Evolutionary conservation across 2,329 filamentous ascomycete species (phyloP).

Genomic region (Ascochyta rabiei): DNA sequence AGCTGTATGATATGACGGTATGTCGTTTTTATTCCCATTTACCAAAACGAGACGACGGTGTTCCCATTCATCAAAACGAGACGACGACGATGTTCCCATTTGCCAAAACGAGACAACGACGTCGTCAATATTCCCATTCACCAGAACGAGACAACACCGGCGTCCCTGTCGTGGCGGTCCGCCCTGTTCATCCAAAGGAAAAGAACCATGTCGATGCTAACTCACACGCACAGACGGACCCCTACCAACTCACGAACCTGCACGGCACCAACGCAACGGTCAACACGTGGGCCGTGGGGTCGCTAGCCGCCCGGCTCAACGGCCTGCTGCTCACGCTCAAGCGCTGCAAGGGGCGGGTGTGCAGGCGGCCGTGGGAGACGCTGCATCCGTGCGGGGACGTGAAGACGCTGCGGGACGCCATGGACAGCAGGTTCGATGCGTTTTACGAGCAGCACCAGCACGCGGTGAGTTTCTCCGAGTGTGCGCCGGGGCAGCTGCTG

Average conservation of each 20-base stretch:
- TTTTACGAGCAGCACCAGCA: constrained; percentile 61
- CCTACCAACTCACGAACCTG: constrained; percentile 35
- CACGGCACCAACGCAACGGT: constrained; percentile 35
- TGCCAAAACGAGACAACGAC: too few species aligned
- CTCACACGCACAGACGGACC: constrained; percentile 34
- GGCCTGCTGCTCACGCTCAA: constrained; percentile 66
- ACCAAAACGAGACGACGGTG: too few species aligned
- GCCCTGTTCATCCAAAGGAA: too few species aligned
- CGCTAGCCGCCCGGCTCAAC: constrained; percentile 51
- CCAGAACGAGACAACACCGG: too few species aligned
- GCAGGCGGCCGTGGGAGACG: constrained; percentile 62
- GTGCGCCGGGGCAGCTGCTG: constrained; percentile 63
- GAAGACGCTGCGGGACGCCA: constrained; percentile 57
- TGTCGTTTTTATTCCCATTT: too few species aligned
- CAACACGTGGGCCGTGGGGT: constrained; percentile 14
- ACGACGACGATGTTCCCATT: too few species aligned
- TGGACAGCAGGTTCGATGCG: constrained; percentile 55
- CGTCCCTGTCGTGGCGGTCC: too few species aligned
- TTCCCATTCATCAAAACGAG: too few species aligned
- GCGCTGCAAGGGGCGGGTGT: constrained; percentile 62
- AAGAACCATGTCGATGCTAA: background rate
- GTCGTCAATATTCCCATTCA: too few species aligned
- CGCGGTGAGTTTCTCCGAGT: constrained; percentile 60
- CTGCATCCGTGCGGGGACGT: constrained; percentile 63
- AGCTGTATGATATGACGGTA: constrained; percentile 68